These are phyloP conservation scores for Aspergillus pseudoterreus DNA, from an alignment of 2,329 filamentous ascomycete genomes.

Conservation along the genomic window DNA sequence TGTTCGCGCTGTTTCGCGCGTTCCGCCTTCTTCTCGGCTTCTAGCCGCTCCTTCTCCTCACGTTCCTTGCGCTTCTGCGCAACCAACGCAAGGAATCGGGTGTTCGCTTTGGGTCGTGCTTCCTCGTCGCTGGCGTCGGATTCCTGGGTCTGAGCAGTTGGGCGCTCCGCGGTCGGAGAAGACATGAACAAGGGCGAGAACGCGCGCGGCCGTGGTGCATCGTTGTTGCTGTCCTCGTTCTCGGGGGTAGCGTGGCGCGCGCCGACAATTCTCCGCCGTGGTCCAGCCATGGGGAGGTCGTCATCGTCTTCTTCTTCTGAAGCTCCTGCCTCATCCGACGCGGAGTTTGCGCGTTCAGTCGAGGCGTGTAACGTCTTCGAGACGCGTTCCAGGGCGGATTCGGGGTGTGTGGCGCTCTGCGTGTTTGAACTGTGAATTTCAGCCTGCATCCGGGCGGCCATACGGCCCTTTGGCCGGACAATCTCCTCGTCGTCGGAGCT, in stretches of 20 bases:
- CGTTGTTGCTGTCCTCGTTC: slow-evolving; percentile 26
- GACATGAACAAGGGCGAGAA: slow-evolving; percentile 46
- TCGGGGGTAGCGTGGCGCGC: slow-evolving; percentile 21
- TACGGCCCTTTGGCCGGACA: slow-evolving; percentile 57
- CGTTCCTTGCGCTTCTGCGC: slow-evolving; percentile 70
- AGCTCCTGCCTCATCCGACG: slow-evolving; percentile 18
- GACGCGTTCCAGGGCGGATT: slow-evolving; percentile 40
- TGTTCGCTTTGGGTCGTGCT: slow-evolving; percentile 41
- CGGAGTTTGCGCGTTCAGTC: slow-evolving; percentile 11
- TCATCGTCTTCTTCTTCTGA: slow-evolving; percentile 34
- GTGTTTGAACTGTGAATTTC: slow-evolving; percentile 16
- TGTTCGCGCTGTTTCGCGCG: slow-evolving; percentile 29
- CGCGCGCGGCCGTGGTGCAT: slow-evolving; percentile 23
- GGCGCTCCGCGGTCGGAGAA: slow-evolving; percentile 18
- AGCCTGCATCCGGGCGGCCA: slow-evolving; percentile 62
- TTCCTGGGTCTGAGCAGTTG: slow-evolving; percentile 13
- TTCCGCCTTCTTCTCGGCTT: slow-evolving; percentile 40
- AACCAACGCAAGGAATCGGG: slow-evolving; percentile 68
- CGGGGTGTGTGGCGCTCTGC: slow-evolving; percentile 8
- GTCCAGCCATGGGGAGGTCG: slow-evolving; percentile 27
- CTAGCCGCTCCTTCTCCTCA: slow-evolving; percentile 60
- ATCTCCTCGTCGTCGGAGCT: slow-evolving; percentile 47
- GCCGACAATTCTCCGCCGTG: slow-evolving; percentile 28
- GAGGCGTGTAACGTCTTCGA: slow-evolving; percentile 23
- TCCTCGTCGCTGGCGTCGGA: slow-evolving; percentile 15